Percentiles rank a stretch among this genome's conserved stretches.
Conservation (phyloP, 345 rosid genomes). For the Adansonia digitata region DNA sequence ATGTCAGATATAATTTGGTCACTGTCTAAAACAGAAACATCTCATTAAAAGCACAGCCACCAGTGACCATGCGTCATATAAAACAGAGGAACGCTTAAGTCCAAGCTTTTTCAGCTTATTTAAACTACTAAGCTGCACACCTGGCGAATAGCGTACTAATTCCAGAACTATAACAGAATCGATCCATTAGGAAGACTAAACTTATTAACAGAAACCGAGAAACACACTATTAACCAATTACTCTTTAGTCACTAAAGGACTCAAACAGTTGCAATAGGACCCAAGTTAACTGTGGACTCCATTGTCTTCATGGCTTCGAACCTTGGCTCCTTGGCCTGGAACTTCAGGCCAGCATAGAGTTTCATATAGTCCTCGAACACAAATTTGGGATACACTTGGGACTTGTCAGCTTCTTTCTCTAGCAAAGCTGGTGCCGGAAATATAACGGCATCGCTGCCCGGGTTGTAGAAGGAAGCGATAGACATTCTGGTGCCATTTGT, state of each 20-base stretch:
- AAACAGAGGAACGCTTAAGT: neutral
- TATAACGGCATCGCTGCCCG: constrained; percentile 79
- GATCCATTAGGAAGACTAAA: neutral
- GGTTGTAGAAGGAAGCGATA: constrained; percentile 87
- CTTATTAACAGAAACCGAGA: neutral
- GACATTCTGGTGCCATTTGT: constrained; percentile 84
- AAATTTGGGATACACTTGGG: constrained; percentile 57
- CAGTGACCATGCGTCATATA: neutral
- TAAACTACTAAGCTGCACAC: neutral
- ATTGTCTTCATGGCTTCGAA: constrained; percentile 70
- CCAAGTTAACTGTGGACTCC: constrained; percentile 27
- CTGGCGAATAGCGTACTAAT: neutral
- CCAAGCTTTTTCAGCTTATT: neutral
- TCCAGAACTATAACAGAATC: neutral
- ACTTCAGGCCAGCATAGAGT: constrained; percentile 69
- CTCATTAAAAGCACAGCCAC: neutral
- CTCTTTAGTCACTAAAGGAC: neutral
- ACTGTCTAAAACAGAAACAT: neutral
- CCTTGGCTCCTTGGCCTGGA: constrained; percentile 86
- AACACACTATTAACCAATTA: neutral
- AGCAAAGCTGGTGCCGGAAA: constrained; percentile 63
- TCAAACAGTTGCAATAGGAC: constrained; percentile 42
- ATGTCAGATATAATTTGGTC: neutral
- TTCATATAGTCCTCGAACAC: constrained; percentile 92
- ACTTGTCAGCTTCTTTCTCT: constrained; percentile 36